Percentiles rank a stretch among this genome's conserved stretches.
Evolutionary conservation across 495 filamentous ascomycete genomes (phyloP).

Genomic region (Geopyxis carbonaria): DNA sequence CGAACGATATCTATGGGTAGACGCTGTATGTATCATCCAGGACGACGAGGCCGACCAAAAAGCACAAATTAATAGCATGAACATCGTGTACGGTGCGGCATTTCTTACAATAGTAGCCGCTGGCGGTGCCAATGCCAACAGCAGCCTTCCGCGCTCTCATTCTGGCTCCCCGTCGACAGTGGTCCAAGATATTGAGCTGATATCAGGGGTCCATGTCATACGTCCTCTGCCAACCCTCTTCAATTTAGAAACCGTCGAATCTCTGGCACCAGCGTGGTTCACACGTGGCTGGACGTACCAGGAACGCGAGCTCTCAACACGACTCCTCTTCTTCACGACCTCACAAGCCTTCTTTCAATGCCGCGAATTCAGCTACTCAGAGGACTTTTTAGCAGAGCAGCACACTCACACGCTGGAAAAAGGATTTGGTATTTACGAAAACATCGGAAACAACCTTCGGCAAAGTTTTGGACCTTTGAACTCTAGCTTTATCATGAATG

Average conservation of each 20-base stretch:
- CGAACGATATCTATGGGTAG: slow-evolving; percentile 13
- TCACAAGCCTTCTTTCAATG: slow-evolving; percentile 11
- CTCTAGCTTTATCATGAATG: neutral
- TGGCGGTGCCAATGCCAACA: slow-evolving; percentile 7
- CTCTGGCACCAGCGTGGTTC: slow-evolving; percentile 9
- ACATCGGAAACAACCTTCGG: neutral
- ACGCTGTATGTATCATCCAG: slow-evolving; percentile 17
- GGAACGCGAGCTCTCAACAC: slow-evolving; percentile 10
- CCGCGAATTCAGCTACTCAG: neutral
- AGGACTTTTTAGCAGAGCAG: neutral
- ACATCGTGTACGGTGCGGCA: slow-evolving; percentile 9
- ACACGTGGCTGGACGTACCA: slow-evolving; percentile 16
- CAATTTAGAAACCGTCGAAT: too few species aligned
- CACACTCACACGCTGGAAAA: neutral
- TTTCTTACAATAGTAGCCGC: slow-evolving; percentile 12
- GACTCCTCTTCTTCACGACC: slow-evolving; percentile 10
- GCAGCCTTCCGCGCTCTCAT: slow-evolving; percentile 8
- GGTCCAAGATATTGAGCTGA: slow-evolving; percentile 3
- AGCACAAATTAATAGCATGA: slow-evolving; percentile 11
- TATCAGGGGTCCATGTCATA: slow-evolving; percentile 2
- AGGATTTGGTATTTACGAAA: too few species aligned
- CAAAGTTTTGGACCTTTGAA: neutral
- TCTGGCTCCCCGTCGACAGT: neutral
- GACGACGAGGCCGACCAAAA: slow-evolving; percentile 8
- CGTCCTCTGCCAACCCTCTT: slow-evolving; percentile 11